phyloP scores from a whole-genome alignment of 2,329 filamentous ascomycete genomes.

The Fonsecaea multimorphosa region DNA sequence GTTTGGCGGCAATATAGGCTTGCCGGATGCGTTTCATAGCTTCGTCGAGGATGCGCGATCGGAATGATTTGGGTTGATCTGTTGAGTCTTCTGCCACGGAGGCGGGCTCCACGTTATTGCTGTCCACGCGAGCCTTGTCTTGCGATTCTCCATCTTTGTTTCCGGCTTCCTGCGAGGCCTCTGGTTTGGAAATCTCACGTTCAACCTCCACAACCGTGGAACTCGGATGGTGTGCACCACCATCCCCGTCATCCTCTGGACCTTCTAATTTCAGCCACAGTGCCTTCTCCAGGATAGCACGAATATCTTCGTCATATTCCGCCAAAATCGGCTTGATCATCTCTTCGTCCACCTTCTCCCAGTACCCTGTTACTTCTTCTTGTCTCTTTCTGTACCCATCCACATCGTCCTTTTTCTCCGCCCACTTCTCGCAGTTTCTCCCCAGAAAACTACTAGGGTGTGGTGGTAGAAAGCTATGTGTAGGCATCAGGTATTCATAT shows the following conservation, averaged over 20 bases:
- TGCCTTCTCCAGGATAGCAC: slow-evolving; percentile 46
- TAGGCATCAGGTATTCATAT: slow-evolving; percentile 97
- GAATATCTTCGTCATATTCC: slow-evolving; percentile 50
- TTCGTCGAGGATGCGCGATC: slow-evolving; percentile 60
- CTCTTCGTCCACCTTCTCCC: slow-evolving; percentile 80
- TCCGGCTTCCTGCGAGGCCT: background rate
- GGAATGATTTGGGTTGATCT: slow-evolving; percentile 14
- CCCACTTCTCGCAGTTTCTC: slow-evolving; percentile 78
- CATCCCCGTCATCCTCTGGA: background rate
- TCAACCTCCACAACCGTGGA: slow-evolving; percentile 21
- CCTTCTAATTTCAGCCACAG: slow-evolving; percentile 45
- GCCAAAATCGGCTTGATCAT: slow-evolving; percentile 73
- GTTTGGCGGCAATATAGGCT: slow-evolving; percentile 81
- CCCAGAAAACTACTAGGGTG: slow-evolving; percentile 87
- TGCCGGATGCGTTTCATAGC: slow-evolving; percentile 77
- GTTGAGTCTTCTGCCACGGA: slow-evolving; percentile 10
- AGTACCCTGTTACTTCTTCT: slow-evolving; percentile 79
- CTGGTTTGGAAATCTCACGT: slow-evolving; percentile 13
- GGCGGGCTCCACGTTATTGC: slow-evolving; percentile 23
- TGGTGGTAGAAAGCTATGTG: slow-evolving; percentile 88
- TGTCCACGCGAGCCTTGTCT: slow-evolving; percentile 1
- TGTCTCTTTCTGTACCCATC: slow-evolving; percentile 73
- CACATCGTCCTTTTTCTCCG: slow-evolving; percentile 73
- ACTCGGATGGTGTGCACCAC: background rate
- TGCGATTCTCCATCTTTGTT: background rate